Conservation (phyloP, 148 eudicot genomes). For the Camellia sinensis region DNA sequence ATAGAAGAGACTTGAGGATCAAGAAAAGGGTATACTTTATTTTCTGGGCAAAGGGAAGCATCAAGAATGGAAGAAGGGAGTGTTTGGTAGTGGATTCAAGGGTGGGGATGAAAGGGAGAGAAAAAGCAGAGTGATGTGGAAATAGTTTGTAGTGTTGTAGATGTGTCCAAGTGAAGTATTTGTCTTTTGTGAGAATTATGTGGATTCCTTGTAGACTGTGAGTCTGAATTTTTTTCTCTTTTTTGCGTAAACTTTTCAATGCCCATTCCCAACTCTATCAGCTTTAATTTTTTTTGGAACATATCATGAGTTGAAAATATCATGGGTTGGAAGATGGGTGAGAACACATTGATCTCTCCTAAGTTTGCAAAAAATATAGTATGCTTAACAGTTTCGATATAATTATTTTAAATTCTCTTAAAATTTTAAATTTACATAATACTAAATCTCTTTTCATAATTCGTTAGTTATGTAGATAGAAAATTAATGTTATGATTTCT, state of each 20-base stretch:
- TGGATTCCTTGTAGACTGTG: conserved; percentile 37
- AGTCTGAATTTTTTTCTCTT: neutral
- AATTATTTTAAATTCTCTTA: too few relatives aligned
- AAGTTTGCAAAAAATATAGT: too few relatives aligned
- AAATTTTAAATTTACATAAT: too few relatives aligned
- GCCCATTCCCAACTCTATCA: neutral
- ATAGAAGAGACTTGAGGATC: conserved; percentile 8
- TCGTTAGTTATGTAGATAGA: too few relatives aligned
- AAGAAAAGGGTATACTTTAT: conserved; percentile 9
- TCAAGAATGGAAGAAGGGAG: neutral
- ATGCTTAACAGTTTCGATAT: too few relatives aligned
- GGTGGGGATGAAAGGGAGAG: neutral
- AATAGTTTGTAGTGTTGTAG: conserved; percentile 3
- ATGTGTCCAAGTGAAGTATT: neutral
- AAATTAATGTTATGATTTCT: too few relatives aligned
- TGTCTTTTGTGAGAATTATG: conserved; percentile 3
- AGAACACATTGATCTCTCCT: too few relatives aligned
- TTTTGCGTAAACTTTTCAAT: neutral
- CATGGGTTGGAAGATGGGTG: too few relatives aligned
- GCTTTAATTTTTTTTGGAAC: neutral
- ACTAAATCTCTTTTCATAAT: too few relatives aligned
- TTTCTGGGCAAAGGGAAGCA: neutral
- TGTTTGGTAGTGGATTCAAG: neutral
- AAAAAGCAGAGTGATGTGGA: conserved; percentile 18
- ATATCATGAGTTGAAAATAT: too few relatives aligned